Base-by-base conservation (phyloP, 108 stramenopile species). In the Discostella stelligeroides region DNA sequence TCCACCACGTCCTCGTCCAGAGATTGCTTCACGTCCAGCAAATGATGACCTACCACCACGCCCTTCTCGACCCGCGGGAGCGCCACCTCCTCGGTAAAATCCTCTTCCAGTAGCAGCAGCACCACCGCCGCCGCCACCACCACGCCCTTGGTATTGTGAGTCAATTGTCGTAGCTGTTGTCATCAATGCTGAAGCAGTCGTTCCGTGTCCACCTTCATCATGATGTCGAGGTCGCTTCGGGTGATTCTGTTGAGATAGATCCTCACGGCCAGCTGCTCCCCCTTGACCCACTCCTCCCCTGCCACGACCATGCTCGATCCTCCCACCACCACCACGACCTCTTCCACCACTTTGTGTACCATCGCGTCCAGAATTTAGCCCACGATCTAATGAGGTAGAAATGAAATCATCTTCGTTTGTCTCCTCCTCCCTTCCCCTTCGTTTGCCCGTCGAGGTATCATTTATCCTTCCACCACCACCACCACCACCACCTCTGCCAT, bases 1-100 rank as follows among this genome's bases (percentile, higher is more conserved):
- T 17, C 75, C 53, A 23, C 66, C 76, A n/a, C 66, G 34, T 56
- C 76, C 61, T 21, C 66, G 72, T 28, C 67, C 73, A 23, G 55
- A 34, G 6, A 34, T 34, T 5, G 6, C 48, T 34, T 56, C n/a
- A 12, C 65, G 49, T 14, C 80, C 72, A 6, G 34, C 34, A 34
- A 34, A 34, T 3, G 34, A 34, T 5, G 34, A 6, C 45, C 81
- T 46, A 40, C 70, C 70, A 14, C 54, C 43, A 45, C 81, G 60
- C 15, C 71, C 62, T 18, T 63, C 18, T 43, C 64, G 49, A 53
- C 58, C 55, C 14, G 12, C n/a, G n/a, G n/a, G n/a, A n/a, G n/a
- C 38, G 23, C 77, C 30, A 14, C 66, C n/a, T 46, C 77, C 57
- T 41, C 72, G 37, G 37, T 56, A 64, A 41, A 60, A 48, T 42